Conservation (phyloP, 139 green algal genomes). For the Picochlorum sp. region DNA sequence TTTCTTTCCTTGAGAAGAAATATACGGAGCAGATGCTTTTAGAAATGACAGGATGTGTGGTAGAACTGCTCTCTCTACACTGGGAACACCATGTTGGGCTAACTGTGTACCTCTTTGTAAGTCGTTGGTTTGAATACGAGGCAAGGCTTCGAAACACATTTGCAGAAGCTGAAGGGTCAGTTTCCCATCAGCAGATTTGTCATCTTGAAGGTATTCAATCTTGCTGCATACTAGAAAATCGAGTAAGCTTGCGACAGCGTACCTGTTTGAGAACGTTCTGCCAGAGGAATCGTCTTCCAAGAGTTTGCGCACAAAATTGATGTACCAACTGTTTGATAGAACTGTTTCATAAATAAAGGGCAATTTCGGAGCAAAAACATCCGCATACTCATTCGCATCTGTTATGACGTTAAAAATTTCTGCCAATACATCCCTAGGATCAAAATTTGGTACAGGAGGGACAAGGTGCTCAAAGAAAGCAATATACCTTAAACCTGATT, state of each 20-base stretch:
- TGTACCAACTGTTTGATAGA: conserved; percentile 31
- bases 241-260: conserved; percentile 13
- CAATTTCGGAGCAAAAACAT: conserved; percentile 63
- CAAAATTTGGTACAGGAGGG: conserved; percentile 3
- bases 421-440: conserved; percentile 65
- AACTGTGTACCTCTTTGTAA: conserved; percentile 3
- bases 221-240: conserved; percentile 12
- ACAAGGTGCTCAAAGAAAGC: neutral
- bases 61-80: conserved; percentile 13
- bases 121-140: conserved; percentile 18
- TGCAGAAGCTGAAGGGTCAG: conserved; percentile 18
- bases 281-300: conserved; percentile 7
- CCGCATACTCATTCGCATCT: conserved; percentile 72
- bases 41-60: conserved; percentile 14
- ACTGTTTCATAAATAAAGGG: conserved; percentile 37
- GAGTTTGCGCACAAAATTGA: conserved; percentile 30
- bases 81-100: conserved; percentile 5
- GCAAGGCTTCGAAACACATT: conserved; percentile 20
- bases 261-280: conserved; percentile 13
- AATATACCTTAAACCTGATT: conserved; percentile 3
- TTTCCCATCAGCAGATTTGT: conserved; percentile 21
- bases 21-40: neutral
- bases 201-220: conserved; percentile 45
- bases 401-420: conserved; percentile 69
- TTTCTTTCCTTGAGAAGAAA: neutral